Evolutionary conservation across 2,329 filamentous ascomycete species (phyloP).

Genomic region (Apiospora koreana): DNA sequence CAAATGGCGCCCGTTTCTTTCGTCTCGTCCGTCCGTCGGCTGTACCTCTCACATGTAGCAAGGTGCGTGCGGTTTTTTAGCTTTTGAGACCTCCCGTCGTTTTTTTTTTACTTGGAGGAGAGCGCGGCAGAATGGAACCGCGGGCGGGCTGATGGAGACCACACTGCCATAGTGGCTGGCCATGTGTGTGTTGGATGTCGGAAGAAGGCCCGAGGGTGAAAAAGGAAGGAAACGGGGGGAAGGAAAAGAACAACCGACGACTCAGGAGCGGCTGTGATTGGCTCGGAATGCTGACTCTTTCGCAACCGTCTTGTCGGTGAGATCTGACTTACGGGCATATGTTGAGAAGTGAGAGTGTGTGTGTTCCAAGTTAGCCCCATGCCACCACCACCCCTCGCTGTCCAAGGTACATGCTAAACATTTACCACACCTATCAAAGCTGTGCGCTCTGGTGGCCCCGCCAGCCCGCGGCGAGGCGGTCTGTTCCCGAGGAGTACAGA

Average conservation of each 20-base stretch:
- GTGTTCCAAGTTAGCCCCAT: slow-evolving; percentile 4
- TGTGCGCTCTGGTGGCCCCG: background rate
- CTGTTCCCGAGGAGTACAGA: slow-evolving; percentile 5
- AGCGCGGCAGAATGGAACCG: slow-evolving; percentile 6
- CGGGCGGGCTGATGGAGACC: background rate
- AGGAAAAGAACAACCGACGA: slow-evolving; percentile 1
- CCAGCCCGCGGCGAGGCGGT: slow-evolving; percentile 7
- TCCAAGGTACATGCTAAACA: background rate
- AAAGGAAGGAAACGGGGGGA: background rate
- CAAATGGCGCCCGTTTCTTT: background rate
- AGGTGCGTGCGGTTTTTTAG: background rate
- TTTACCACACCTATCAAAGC: background rate
- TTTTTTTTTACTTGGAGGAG: background rate
- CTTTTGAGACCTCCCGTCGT: background rate
- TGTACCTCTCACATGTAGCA: background rate
- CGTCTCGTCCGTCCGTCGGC: background rate
- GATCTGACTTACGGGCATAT: background rate
- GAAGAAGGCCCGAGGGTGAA: slow-evolving; percentile 7
- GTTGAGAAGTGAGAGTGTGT: no score
- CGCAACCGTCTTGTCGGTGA: background rate
- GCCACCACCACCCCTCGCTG: background rate
- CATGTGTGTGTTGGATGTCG: background rate
- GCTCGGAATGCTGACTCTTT: slow-evolving; percentile 3
- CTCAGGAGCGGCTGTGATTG: background rate
- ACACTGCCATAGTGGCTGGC: no score